phyloP scores from a whole-genome alignment of 306 rosid species.

The Vigna hirtella region DNA sequence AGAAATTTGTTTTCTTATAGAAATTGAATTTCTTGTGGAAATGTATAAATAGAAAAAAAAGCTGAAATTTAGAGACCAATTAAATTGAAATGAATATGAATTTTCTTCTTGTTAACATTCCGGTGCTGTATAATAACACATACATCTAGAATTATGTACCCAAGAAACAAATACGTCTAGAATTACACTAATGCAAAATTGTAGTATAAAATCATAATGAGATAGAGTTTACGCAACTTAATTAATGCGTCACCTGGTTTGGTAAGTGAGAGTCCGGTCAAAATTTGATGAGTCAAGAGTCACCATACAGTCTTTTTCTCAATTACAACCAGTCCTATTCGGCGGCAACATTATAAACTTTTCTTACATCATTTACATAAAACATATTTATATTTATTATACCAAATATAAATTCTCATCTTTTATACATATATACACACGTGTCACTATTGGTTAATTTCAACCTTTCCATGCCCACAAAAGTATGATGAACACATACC shows the following conservation, averaged over 20 bases:
- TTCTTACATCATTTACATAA: neutral
- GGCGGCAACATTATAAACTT: slow-evolving; percentile 28
- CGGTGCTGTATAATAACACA: too few relatives aligned
- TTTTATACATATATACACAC: neutral
- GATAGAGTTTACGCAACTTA: neutral
- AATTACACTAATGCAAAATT: too few relatives aligned
- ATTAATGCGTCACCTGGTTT: neutral
- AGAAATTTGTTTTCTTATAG: too few relatives aligned
- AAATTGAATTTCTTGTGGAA: too few relatives aligned
- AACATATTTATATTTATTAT: neutral
- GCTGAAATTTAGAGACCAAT: too few relatives aligned
- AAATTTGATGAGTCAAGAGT: slow-evolving; percentile 43
- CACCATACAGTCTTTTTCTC: slow-evolving; percentile 27
- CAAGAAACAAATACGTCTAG: too few relatives aligned
- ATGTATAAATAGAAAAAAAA: too few relatives aligned
- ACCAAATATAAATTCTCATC: neutral
- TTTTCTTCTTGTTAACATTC: too few relatives aligned
- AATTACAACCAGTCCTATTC: neutral
- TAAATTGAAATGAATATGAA: too few relatives aligned
- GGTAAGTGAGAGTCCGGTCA: slow-evolving; percentile 31
- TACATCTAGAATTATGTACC: too few relatives aligned
- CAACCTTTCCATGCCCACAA: neutral
- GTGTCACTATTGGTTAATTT: neutral
- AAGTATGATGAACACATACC: neutral
- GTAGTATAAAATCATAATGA: neutral